Evolutionary conservation across 345 rosid genomes (phyloP).

Genomic region (Citrus maxima): DNA sequence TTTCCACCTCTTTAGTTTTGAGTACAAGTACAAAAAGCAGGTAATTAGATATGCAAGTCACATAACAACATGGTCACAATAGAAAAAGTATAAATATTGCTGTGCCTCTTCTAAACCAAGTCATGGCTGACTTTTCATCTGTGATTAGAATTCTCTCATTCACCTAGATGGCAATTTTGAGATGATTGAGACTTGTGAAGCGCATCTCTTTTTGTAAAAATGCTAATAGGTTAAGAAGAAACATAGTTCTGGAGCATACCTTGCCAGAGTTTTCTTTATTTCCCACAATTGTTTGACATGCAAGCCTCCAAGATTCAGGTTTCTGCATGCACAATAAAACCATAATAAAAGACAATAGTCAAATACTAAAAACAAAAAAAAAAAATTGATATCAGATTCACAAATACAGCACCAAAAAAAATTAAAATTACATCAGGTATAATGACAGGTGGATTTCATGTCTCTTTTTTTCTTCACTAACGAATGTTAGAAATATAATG

Average conservation of each 20-base stretch:
- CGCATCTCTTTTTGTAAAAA: too few relatives aligned
- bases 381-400: too few relatives aligned
- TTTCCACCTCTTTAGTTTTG: not conserved
- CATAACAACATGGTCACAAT: not conserved
- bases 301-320: constrained; percentile 90
- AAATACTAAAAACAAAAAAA: not conserved
- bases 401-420: not conserved
- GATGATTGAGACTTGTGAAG: not conserved
- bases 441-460: not conserved
- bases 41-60: not conserved
- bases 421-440: not conserved
- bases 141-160: not conserved
- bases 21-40: not conserved
- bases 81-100: not conserved
- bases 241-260: constrained; percentile 30
- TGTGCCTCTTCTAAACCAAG: not conserved
- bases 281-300: constrained; percentile 92
- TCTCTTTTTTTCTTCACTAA: not conserved
- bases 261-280: constrained; percentile 82
- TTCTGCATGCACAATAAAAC: constrained; percentile 29
- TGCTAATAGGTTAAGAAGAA: not conserved
- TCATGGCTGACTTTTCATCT: not conserved
- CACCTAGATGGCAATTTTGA: not conserved
- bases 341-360: not conserved
- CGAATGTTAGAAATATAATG: not conserved